Evolutionary conservation across 208 protist genomes (phyloP).

Genomic region (Borovskyia barvae): DNA sequence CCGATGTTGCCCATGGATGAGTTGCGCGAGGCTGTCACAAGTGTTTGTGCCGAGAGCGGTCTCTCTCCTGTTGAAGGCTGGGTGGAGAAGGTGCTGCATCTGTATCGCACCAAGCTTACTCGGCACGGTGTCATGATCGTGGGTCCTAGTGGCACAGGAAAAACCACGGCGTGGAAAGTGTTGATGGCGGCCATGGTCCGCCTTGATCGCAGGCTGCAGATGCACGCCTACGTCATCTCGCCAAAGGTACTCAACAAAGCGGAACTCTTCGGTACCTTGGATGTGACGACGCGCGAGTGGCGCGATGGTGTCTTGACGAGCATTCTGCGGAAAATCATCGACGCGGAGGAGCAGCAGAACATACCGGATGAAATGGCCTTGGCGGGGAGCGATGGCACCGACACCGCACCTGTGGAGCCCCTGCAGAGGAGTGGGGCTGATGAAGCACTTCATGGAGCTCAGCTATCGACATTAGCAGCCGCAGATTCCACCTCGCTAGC

Average conservation of each 20-base stretch:
- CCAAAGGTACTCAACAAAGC: slow-evolving; percentile 99
- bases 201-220: slow-evolving; percentile 62
- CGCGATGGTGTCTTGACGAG: slow-evolving; percentile 99
- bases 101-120: slow-evolving; percentile 96
- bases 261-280: slow-evolving; percentile 98
- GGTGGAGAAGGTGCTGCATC: slow-evolving; percentile 97
- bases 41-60: slow-evolving; percentile 77
- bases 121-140: slow-evolving; percentile 99
- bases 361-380: slow-evolving; percentile 36
- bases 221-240: slow-evolving; percentile 95
- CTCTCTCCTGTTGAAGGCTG: slow-evolving; percentile 76
- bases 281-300: slow-evolving; percentile 99
- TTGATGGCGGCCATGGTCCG: slow-evolving; percentile 94
- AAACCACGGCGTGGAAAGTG: slow-evolving; percentile 95
- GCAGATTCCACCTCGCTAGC: not conserved
- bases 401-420: not conserved
- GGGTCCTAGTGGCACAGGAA: slow-evolving; percentile 97
- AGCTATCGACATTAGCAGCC: not conserved
- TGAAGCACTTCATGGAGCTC: too few species aligned
- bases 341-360: slow-evolving; percentile 76
- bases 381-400: slow-evolving; percentile 6
- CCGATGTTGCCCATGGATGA: slow-evolving; percentile 36
- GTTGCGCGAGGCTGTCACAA: slow-evolving; percentile 72
- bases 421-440: not conserved
- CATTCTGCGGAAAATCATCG: slow-evolving; percentile 96